phyloP scores from a whole-genome alignment of 2,329 filamentous ascomycete species.

The Diaporthe citrichinensis region DNA sequence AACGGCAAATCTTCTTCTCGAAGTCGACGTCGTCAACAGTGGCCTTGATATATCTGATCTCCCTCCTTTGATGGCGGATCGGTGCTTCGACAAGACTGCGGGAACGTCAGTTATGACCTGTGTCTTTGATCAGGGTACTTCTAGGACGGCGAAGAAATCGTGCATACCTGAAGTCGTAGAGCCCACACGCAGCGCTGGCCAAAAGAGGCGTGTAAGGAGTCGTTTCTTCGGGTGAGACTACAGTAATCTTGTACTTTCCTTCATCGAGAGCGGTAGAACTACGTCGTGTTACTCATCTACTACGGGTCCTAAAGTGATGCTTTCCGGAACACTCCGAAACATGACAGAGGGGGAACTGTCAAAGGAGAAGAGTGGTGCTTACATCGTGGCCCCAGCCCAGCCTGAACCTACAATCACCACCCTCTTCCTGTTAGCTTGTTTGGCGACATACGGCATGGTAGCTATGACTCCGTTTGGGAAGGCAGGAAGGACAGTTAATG shows the following conservation, averaged over 20 bases:
- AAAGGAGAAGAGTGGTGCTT: no score
- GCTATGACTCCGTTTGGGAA: background rate
- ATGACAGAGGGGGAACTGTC: no score
- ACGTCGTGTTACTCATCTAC: no score
- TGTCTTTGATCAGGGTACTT: no score
- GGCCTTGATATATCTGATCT: conserved; percentile 37
- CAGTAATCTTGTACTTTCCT: conserved; percentile 37
- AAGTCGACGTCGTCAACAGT: conserved; percentile 36
- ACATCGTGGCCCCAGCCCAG: conserved; percentile 38
- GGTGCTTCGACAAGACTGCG: conserved; percentile 35
- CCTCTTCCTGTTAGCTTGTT: conserved; percentile 30
- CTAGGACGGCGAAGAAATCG: background rate
- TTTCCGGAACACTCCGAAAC: no score
- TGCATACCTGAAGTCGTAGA: conserved; percentile 38
- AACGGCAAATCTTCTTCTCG: conserved; percentile 31
- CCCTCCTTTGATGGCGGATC: conserved; percentile 29
- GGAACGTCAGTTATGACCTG: background rate
- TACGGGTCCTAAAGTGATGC: no score
- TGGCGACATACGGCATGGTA: conserved; percentile 35
- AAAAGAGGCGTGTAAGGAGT: conserved; percentile 38
- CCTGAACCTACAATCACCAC: conserved; percentile 37
- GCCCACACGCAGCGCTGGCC: conserved; percentile 36
- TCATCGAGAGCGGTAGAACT: conserved; percentile 31
- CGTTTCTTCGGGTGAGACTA: conserved; percentile 37
- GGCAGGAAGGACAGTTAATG: background rate